A percentile compares a stretch with the other conserved stretches of the same genome.
Conservation (phyloP, 768 basidiomycete species). For the Termitomyces sp. region DNA sequence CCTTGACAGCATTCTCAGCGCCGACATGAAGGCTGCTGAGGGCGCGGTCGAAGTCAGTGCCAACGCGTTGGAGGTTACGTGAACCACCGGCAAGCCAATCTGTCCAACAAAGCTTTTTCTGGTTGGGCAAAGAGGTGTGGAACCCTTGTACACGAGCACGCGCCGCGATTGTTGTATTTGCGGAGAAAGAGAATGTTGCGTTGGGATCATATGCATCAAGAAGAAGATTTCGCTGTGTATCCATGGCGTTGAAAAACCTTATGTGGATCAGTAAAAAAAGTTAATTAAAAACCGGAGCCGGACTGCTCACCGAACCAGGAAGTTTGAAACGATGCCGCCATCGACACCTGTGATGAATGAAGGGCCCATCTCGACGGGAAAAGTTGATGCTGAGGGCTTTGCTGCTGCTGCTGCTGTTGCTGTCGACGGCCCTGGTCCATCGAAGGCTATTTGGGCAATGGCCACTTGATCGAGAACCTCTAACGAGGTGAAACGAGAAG, state of each 20-base stretch:
- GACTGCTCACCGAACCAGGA: conserved; percentile 64
- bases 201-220: conserved; percentile 71
- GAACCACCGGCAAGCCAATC: conserved; percentile 66
- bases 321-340: conserved; percentile 60
- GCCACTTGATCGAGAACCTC: conserved; percentile 81
- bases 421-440: conserved; percentile 53
- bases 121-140: conserved; percentile 70
- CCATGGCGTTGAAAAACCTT: conserved; percentile 85
- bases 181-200: conserved; percentile 89
- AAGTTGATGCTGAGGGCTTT: conserved; percentile 59
- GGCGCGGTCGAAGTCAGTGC: conserved; percentile 54
- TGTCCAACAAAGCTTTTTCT: conserved; percentile 76
- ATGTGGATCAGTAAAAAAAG: neutral
- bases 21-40: conserved; percentile 69
- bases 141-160: conserved; percentile 73
- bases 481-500: conserved; percentile 74
- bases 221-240: conserved; percentile 64
- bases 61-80: conserved; percentile 71
- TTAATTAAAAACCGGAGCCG: neutral
- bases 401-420: conserved; percentile 29
- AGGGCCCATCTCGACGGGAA: conserved; percentile 69
- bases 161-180: conserved; percentile 75
- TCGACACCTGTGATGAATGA: conserved; percentile 76
- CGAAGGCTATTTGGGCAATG: conserved; percentile 76
- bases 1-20: conserved; percentile 52